Evolutionary conservation across 441 rosid genomes (phyloP).

Genomic region (Jatropha podagrica): DNA sequence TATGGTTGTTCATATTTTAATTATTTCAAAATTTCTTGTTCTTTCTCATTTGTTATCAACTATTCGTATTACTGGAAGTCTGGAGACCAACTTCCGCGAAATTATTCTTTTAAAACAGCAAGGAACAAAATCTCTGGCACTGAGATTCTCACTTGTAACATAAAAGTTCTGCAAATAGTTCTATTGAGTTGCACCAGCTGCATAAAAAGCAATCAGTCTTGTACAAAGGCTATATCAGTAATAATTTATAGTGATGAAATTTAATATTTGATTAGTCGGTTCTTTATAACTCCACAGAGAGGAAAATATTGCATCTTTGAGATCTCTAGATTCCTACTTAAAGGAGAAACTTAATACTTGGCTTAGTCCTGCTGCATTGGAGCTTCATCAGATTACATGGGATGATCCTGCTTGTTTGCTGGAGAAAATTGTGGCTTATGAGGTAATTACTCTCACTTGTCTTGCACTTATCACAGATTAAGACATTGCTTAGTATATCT

Average conservation of each 20-base stretch:
- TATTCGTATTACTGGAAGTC: neutral
- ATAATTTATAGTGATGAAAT: neutral
- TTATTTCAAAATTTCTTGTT: constrained; percentile 18
- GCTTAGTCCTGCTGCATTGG: constrained; percentile 93
- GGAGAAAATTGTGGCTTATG: constrained; percentile 93
- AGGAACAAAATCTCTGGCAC: neutral
- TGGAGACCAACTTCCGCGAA: neutral
- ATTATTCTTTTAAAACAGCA: neutral
- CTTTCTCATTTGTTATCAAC: neutral
- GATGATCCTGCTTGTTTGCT: constrained; percentile 91
- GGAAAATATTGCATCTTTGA: constrained; percentile 61
- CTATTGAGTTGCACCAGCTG: neutral
- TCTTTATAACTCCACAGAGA: constrained; percentile 48
- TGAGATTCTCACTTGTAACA: neutral
- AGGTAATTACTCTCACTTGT: constrained; percentile 44
- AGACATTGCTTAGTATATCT: constrained; percentile 16
- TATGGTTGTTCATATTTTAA: constrained; percentile 15
- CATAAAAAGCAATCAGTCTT: neutral
- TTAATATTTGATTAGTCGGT: constrained; percentile 3
- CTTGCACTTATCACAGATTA: constrained; percentile 6
- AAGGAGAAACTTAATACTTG: constrained; percentile 90
- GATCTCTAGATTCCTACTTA: constrained; percentile 73
- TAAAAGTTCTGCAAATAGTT: neutral
- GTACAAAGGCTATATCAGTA: neutral
- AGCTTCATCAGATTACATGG: constrained; percentile 97